Evolutionary conservation across 768 basidiomycete species (phyloP), one percentile per base, ranked within the genome.

Genomic region (Lactarius sanguifluus): DNA sequence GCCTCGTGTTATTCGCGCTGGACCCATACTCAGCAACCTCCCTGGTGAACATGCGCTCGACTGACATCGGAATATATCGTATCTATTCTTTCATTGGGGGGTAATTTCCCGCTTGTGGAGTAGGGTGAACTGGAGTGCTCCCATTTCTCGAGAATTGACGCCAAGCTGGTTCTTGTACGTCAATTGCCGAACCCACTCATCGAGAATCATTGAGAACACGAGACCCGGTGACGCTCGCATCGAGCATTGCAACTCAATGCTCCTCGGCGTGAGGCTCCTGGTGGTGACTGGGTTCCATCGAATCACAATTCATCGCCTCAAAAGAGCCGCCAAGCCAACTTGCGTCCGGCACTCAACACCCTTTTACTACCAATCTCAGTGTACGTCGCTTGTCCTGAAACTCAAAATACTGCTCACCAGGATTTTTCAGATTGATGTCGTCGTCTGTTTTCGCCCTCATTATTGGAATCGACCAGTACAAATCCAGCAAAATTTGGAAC

Each of bases 381-480:
- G 66, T 67, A 55, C 40, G 66, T 18, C 40, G 6, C 43, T 50
- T 23, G 30, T 63, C 30, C 12, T 36, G 43, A 52, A 23, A 13
- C 20, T 41, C 59, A 47, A 32, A 56, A 16, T 47, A 8, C 15
- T 15, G 25, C 61, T 36, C 15, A 43, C 32, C 58, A 61, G 40
- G n/a, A 56, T 45, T 10, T 38, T 20, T 56, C 32, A 43, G 52
- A 54, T 62, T 38, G 57, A 82, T 84, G 79, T 72, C 76, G 20
- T 71, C 79, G 50, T 84, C 82, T 23, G 76, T 88, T 50, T 90
- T 87, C 69, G 87, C 86, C 1, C 81, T 90, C 64, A 77, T 90
- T 69, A 80, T 90, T 67, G 89, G 89, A 50, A 83, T 90, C 68
- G 87, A 90, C 76, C 78, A 79, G 71, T 90, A 90, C 79, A 83